These are phyloP conservation scores for Myxozyma nipponensis DNA, from an alignment of 805 yeast genomes.

Conservation along the genomic window DNA sequence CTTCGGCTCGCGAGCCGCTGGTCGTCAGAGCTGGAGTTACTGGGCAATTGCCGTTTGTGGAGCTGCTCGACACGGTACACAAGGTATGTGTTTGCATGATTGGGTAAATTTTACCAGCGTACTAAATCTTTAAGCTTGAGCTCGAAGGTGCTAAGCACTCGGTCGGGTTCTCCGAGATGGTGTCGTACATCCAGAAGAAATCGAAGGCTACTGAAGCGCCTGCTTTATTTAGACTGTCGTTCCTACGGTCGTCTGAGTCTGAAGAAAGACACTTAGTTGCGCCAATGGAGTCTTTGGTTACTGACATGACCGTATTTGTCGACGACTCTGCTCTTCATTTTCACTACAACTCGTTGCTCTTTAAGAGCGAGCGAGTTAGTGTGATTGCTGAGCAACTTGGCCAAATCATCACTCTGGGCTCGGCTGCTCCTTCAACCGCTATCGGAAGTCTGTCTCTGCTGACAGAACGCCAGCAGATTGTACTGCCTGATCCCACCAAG, in stretches of 20 bases:
- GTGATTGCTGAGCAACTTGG: conserved; percentile 69
- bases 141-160: conserved; percentile 36
- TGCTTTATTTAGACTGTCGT: conserved; percentile 50
- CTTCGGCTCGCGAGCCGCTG: conserved; percentile 46
- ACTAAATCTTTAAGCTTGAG: conserved; percentile 12
- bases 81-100: conserved; percentile 29
- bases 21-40: conserved; percentile 58
- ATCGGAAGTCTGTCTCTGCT: conserved; percentile 64
- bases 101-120: conserved; percentile 30
- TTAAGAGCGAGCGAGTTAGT: conserved; percentile 62
- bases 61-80: conserved; percentile 48
- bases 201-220: conserved; percentile 58
- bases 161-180: conserved; percentile 55
- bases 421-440: conserved; percentile 36
- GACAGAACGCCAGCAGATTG: conserved; percentile 57
- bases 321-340: conserved; percentile 37
- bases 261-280: conserved; percentile 15
- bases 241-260: conserved; percentile 20
- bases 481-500: conserved; percentile 81
- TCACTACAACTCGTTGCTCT: conserved; percentile 73
- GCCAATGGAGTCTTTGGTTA: conserved; percentile 33
- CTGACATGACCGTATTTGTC: conserved; percentile 59
- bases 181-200: conserved; percentile 46
- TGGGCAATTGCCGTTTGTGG: conserved; percentile 43
- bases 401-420: conserved; percentile 43